Conservation (phyloP, 768 basidiomycete genomes). For the Naematelia aurantialba region DNA sequence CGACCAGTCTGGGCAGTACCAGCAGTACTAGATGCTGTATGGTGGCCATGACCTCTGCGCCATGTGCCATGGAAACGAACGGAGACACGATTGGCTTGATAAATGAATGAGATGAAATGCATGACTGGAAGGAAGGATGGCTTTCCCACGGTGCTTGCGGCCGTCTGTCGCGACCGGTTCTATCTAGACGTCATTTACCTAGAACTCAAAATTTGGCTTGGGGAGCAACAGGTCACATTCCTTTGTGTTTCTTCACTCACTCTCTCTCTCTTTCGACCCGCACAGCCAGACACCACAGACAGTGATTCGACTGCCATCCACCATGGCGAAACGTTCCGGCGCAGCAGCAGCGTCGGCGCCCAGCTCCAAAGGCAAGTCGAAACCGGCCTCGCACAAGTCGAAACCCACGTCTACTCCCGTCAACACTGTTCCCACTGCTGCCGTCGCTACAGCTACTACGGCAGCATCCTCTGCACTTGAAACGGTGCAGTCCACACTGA, state of each 20-base stretch:
- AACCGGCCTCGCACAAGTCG: slow-evolving; percentile 5
- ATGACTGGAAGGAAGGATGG: neutral
- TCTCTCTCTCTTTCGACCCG: neutral
- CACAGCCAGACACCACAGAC: neutral
- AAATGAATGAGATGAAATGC: neutral
- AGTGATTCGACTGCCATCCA: slow-evolving; percentile 3
- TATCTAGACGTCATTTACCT: neutral
- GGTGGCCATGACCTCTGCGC: too few relatives aligned
- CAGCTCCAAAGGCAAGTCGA: too few relatives aligned
- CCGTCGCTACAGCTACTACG: neutral
- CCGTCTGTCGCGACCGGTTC: too few relatives aligned
- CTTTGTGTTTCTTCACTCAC: neutral
- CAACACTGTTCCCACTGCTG: slow-evolving; percentile 1
- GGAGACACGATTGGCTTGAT: neutral
- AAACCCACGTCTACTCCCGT: slow-evolving; percentile 6
- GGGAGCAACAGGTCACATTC: too few relatives aligned
- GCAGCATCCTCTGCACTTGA: slow-evolving; percentile 9
- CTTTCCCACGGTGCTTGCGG: neutral
- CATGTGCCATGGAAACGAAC: too few relatives aligned
- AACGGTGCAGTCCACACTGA: slow-evolving; percentile 6
- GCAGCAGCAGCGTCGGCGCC: slow-evolving; percentile 1
- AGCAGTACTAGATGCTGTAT: too few relatives aligned
- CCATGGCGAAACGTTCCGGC: slow-evolving; percentile 16
- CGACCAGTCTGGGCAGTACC: slow-evolving; percentile 36
- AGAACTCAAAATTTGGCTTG: neutral